Evolutionary conservation across 306 rosid species (phyloP), one percentile per base, ranked within the genome.

Genomic region (Mimosa bimucronata): DNA sequence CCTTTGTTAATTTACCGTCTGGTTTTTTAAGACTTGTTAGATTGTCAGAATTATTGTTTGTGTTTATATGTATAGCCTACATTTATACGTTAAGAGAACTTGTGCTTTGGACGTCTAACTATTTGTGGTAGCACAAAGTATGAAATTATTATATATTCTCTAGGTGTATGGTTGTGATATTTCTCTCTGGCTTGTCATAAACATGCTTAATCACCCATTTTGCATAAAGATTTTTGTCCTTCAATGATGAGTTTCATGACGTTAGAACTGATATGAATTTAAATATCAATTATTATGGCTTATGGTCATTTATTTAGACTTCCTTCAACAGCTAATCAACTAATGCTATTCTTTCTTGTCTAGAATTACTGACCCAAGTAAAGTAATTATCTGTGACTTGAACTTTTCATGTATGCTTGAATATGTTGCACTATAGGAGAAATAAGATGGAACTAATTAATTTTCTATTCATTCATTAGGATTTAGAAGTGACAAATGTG

Each of bases 231-330:
- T 53, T n/a, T 53, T 53, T n/a, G 26, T 53, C 61, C 61, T 53
- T 53, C 60, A 18, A 53, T 61, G 41, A 77, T 15, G 3, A 28
- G 82, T 67, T 72, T 77, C 73, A 42, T 53, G 83, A 60, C 41
- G 31, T 16, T 29, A n/a, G 61, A 8, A 53, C 1, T n/a, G 11
- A n/a, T 69, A 45, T 72, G 50, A 30, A 57, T 15, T n/a, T 77
- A 11, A 71, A 57, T 80, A 76, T 25, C 40, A 31, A 66, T 70
- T 25, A 53, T 53, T n/a, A 53, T 69, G 75, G 65, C 69, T 75
- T 38, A 11, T 55, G 67, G 60, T 73, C 41, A 55, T 29, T 26
- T 45, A 46, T 71, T 9, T 7, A 53, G 26, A 11, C 61, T 53
- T 53, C 21, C 60, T 19, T 53, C 25, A 19, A n/a, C 26, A 53